These are phyloP conservation scores for Inosperma sp. DNA, from an alignment of 768 basidiomycete genomes.

Conservation along the genomic window DNA sequence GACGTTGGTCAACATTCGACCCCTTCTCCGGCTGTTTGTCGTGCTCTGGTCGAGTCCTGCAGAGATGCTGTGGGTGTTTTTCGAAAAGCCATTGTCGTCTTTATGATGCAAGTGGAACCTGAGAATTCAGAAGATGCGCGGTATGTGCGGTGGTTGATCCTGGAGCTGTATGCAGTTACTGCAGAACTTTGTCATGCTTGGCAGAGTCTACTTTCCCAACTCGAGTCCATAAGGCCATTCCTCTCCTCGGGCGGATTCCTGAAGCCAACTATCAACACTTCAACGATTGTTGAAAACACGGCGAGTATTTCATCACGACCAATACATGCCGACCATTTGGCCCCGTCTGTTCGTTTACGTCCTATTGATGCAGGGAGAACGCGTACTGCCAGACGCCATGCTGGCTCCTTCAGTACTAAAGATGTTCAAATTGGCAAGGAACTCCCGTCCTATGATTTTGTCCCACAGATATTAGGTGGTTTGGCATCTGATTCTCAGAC, in stretches of 20 bases:
- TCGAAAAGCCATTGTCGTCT: constrained; percentile 80
- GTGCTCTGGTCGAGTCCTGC: constrained; percentile 76
- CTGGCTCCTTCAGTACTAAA: constrained; percentile 91
- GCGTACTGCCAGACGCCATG: constrained; percentile 72
- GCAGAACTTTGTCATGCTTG: constrained; percentile 87
- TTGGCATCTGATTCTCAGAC: constrained; percentile 34
- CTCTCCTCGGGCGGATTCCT: constrained; percentile 35
- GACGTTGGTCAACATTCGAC: constrained; percentile 61
- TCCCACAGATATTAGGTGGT: constrained; percentile 35
- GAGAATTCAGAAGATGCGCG: constrained; percentile 75
- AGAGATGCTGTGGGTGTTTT: constrained; percentile 81
- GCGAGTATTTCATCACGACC: no score
- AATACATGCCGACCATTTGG: constrained; percentile 12
- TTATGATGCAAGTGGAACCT: constrained; percentile 76
- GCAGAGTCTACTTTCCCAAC: constrained; percentile 67
- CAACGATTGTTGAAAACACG: constrained; percentile 1
- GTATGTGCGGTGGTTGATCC: constrained; percentile 78
- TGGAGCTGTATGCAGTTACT: constrained; percentile 85
- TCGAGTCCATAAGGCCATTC: constrained; percentile 64
- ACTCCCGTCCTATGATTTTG: constrained; percentile 59
- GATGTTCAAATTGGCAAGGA: constrained; percentile 87
- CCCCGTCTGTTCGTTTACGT: constrained; percentile 29
- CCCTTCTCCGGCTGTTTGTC: constrained; percentile 70
- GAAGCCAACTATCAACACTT: constrained; percentile 18
- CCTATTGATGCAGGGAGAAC: constrained; percentile 32